Percentiles rank a stretch among this genome's conserved stretches.
Conservation (phyloP, 75 land plant species). For the Pinus tabuliformis region DNA sequence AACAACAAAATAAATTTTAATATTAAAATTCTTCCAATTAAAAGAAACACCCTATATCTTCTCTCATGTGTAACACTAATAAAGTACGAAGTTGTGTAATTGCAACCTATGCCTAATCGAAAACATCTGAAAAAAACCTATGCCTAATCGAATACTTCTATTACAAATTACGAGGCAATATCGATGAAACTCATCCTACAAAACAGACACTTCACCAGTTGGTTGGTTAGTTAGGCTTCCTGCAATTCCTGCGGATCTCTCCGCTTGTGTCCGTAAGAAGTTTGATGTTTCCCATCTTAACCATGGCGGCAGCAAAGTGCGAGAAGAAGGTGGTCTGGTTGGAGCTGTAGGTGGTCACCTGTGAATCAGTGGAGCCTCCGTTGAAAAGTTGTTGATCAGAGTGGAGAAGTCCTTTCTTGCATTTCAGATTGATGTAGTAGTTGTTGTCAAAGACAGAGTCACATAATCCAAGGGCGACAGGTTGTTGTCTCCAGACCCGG, state of each 20-base stretch:
- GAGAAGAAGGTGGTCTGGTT: constrained; percentile 14
- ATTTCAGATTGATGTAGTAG: constrained; percentile 43
- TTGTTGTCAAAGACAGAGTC: constrained; percentile 39
- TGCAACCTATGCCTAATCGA: no score
- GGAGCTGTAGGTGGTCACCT: constrained; percentile 11
- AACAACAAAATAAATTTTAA: no score
- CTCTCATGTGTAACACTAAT: no score
- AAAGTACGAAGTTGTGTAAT: no score
- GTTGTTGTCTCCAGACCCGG: constrained; percentile 22
- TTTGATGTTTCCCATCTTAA: constrained; percentile 32
- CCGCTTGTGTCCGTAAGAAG: constrained; percentile 16
- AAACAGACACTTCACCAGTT: no score
- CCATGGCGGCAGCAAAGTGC: constrained; percentile 25
- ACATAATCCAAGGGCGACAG: constrained; percentile 37
- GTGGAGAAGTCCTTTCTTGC: constrained; percentile 38
- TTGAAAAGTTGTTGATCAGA: constrained; percentile 50
- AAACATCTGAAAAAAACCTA: no score
- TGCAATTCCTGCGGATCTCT: constrained; percentile 36
- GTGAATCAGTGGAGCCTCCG: constrained; percentile 28
- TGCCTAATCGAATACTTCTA: no score
- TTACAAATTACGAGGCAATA: no score
- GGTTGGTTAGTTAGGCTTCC: constrained; percentile 5
- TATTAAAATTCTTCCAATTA: no score
- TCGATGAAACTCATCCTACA: no score
- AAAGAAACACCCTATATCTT: no score